Percentiles rank a stretch among this genome's conserved stretches.
Evolutionary conservation across 202 grass and related monocot genomes (phyloP).

Genomic region (Zizania palustris): DNA sequence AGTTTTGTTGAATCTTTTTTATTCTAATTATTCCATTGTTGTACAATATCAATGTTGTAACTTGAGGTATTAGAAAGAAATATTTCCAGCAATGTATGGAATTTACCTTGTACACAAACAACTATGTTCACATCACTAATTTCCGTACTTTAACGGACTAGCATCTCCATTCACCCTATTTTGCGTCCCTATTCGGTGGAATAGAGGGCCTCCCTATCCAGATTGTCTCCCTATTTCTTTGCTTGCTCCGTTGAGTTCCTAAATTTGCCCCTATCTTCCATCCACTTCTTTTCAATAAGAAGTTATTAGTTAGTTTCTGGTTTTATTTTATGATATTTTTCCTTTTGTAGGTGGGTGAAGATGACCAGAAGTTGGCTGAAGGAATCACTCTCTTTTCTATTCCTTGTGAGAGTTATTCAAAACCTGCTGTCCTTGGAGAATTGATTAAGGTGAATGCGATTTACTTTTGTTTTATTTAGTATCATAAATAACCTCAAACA

Average conservation of each 20-base stretch:
- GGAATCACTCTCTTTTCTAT: conserved; percentile 61
- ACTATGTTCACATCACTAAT: not conserved
- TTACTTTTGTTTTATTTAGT: not conserved
- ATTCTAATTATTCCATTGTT: not conserved
- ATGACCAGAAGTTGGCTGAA: conserved; percentile 72
- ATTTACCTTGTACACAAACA: not conserved
- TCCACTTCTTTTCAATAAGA: not conserved
- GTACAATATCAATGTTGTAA: not conserved
- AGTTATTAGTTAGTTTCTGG: not conserved
- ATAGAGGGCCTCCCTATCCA: no score
- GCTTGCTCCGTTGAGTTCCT: no score
- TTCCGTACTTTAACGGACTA: not conserved
- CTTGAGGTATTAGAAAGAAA: not conserved
- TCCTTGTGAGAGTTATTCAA: conserved; percentile 50
- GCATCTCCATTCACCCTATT: no score
- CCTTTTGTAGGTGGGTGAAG: conserved; percentile 59
- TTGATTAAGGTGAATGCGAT: conserved; percentile 51
- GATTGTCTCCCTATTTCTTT: no score
- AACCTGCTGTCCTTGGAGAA: conserved; percentile 63
- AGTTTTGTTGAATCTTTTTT: not conserved
- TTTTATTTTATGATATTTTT: conserved; percentile 18
- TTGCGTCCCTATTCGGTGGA: no score
- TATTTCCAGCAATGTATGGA: not conserved
- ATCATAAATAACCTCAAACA: not conserved
- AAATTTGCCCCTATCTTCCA: no score